Evolutionary conservation across 768 basidiomycete species (phyloP).

Genomic region (Postia placenta): DNA sequence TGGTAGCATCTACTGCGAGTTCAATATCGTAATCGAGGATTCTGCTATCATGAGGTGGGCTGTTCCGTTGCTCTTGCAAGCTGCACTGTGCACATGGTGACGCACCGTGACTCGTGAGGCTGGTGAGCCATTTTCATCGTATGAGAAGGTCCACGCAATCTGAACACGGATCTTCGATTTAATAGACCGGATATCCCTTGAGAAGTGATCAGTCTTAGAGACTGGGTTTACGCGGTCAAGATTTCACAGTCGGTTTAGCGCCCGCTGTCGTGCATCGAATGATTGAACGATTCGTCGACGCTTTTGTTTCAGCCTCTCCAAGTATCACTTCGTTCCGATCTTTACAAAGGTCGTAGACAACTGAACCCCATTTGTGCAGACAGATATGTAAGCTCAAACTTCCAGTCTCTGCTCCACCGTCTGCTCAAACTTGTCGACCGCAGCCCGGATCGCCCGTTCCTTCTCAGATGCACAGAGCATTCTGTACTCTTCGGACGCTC

Average conservation of each 20-base stretch:
- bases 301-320: too few species aligned
- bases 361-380: neutral
- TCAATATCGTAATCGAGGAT: neutral
- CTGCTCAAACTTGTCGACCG: neutral
- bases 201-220: neutral
- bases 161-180: too few species aligned
- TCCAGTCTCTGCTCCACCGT: neutral
- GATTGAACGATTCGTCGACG: too few species aligned
- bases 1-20: neutral
- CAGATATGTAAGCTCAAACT: neutral
- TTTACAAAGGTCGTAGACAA: neutral
- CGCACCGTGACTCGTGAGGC: too few species aligned
- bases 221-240: neutral
- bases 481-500: constrained; percentile 19
- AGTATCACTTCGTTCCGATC: neutral
- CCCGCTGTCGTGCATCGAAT: too few species aligned
- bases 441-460: constrained; percentile 8
- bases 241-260: too few species aligned
- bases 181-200: neutral
- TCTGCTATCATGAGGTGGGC: neutral
- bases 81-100: neutral
- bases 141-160: too few species aligned
- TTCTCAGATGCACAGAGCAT: constrained; percentile 13
- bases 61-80: neutral
- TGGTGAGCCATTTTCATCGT: too few species aligned